phyloP scores from a whole-genome alignment of 2,329 filamentous ascomycete genomes.

The Dendryphion nanum region DNA sequence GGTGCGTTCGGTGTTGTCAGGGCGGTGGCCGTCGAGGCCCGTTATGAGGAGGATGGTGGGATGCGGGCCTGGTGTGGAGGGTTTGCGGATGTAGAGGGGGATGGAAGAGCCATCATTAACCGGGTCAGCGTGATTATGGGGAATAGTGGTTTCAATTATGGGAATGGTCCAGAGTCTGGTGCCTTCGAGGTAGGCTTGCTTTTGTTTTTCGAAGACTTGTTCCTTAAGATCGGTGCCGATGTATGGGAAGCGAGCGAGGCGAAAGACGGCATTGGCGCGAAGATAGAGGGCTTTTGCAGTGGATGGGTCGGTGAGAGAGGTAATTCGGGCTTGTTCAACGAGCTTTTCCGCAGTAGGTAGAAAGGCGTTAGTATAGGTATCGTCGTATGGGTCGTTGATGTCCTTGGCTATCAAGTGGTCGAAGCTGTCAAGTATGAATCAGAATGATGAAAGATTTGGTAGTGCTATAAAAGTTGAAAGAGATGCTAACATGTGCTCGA shows the following conservation, averaged over 20 bases:
- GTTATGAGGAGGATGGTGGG: slow-evolving; percentile 56
- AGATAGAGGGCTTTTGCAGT: slow-evolving; percentile 62
- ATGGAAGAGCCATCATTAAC: slow-evolving; percentile 56
- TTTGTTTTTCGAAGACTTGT: slow-evolving; percentile 64
- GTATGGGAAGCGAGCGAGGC: slow-evolving; percentile 69
- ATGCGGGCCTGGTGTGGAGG: slow-evolving; percentile 39
- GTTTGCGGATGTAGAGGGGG: slow-evolving; percentile 64
- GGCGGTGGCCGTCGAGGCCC: slow-evolving; percentile 59
- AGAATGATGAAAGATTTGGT: slow-evolving; percentile 46
- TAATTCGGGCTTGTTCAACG: slow-evolving; percentile 51
- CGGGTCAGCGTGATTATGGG: slow-evolving; percentile 50
- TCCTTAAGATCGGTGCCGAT: slow-evolving; percentile 52
- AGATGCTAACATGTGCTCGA: slow-evolving; percentile 58
- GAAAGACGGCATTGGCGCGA: slow-evolving; percentile 69
- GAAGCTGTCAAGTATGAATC: slow-evolving; percentile 3
- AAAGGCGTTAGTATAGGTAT: slow-evolving; percentile 63
- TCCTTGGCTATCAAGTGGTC: slow-evolving; percentile 44
- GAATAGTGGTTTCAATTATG: slow-evolving; percentile 59
- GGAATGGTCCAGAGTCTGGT: slow-evolving; percentile 47
- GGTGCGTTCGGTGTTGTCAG: slow-evolving; percentile 45
- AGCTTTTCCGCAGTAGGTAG: slow-evolving; percentile 60
- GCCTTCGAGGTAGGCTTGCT: slow-evolving; percentile 60
- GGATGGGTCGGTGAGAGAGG: slow-evolving; percentile 47
- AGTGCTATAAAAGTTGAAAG: slow-evolving; percentile 46
- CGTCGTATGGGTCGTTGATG: slow-evolving; percentile 63